Base-by-base conservation (phyloP, 2,329 filamentous ascomycete genomes). In the Paracorniculantispora psalliotae region DNA sequence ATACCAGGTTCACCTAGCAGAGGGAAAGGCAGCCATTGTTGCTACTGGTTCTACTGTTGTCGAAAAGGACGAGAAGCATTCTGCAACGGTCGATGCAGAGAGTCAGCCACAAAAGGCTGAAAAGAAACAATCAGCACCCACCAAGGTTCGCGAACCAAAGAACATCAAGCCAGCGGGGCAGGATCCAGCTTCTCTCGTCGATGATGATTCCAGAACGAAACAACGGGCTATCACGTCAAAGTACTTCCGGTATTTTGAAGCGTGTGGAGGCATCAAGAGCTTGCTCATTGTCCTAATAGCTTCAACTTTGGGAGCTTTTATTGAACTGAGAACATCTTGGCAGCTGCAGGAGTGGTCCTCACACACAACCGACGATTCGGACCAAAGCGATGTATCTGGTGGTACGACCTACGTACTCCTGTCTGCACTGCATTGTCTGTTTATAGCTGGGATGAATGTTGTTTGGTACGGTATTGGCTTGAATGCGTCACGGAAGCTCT, bases 381-480 rank as follows among this genome's bases (percentile, higher is more conserved):
- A 9, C 17, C 33, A 9, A 37, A 3, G 12, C 33, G 5, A 37
- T 37, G 10, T 37, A 3, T 37, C 33, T 12, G 10, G 17, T 13
- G 33, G 33, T 15, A 37, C 33, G 12, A 15, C 17, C 10, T 37
- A 37, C 17, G 17, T 37, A 37, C 4, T 15, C 10, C 10, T 37
- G 33, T 9, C 33, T 37, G 17, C 33, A 37, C 4, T 37, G 12
- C 6, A 15, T 4, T 37, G 33, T 15, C 17, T 37, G 12, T 6
- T 15, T 3, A 37, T 15, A 15, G 33, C 33, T 13, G 33, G 4
- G 7, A 37, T 13, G 15, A 10, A 4, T 3, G 10, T 44, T 7
- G n/a, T 44, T 19, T 44, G 41, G 41, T 86, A 1, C 83, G 79
- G 7, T 66, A 86, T 1, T 79, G 30, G 48, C 3, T 4, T 17